Evolutionary conservation across 225 moss, liverwort and hornwort species (phyloP), one percentile per base, ranked within the genome.

Genomic region (Ulota crispa): DNA sequence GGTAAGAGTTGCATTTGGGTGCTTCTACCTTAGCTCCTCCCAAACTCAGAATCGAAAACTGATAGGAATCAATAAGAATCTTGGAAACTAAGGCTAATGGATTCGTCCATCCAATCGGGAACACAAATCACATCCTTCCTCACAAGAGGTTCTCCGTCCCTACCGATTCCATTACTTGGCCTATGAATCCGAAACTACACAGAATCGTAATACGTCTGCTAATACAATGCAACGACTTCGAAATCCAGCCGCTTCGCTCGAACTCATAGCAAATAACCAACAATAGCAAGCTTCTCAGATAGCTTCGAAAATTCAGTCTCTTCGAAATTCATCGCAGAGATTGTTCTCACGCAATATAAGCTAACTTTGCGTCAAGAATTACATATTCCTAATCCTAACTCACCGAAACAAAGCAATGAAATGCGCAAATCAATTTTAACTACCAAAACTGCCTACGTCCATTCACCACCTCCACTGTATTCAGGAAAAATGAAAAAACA

Each of bases 361-460:
- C 72, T 45, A 37, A 57, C 26, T 15, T 59, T 26, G 53, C 21
- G 59, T 59, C 42, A 60, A 75, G 60, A 75, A 60, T 59, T 54
- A 64, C 55, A 30, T 36, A 61, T 6, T 34, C 20, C 8, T 72
- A 72, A 78, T 63, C 42, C 77, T 78, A 64, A 64, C 42, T 31
- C 41, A 8, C 64, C 61, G 34, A 26, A 59, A 50, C 50, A 69
- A 76, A 37, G 60, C 70, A 63, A 31, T 24, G 24, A 30, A 72
- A 71, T 32, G 12, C 83, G 54, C 19, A 28, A 64, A 4, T 60
- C 13, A 4, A 64, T 71, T n/a, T 45, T 5, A 47, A 60, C 70
- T 39, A 52, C 26, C 26, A 47, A 70, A 76, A 70, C 61, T 82
- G 55, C 53, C 42, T 42, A 72, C 72, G 42, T 50, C 77, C 41